phyloP scores from a whole-genome alignment of 2,329 filamentous ascomycete species.

The Dactylellina parvicollis region DNA sequence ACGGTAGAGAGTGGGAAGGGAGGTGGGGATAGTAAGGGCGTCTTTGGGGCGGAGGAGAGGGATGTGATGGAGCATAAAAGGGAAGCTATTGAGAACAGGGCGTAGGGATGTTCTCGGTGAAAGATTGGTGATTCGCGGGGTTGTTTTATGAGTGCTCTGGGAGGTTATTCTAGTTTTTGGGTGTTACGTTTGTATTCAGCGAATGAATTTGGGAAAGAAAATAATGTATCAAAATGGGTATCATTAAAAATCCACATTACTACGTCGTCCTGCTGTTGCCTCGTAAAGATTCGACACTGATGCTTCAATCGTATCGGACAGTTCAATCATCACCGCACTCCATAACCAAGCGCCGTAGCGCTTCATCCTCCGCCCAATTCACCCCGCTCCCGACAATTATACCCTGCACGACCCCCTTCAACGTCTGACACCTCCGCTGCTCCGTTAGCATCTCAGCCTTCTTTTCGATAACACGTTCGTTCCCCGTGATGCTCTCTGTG shows the following conservation, averaged over 20 bases:
- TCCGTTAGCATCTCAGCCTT: slow-evolving; percentile 71
- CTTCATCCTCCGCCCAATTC: slow-evolving; percentile 78
- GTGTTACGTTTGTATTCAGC: not conserved
- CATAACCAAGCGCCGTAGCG: slow-evolving; percentile 75
- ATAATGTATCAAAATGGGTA: slow-evolving; percentile 4
- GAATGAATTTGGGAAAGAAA: not conserved
- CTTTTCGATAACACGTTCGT: slow-evolving; percentile 59
- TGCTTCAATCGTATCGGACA: not conserved
- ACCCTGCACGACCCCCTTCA: slow-evolving; percentile 82
- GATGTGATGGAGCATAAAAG: slow-evolving; percentile 47
- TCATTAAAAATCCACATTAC: not conserved
- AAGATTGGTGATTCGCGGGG: not conserved
- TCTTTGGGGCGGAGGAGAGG: slow-evolving; percentile 26
- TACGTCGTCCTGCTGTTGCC: not conserved
- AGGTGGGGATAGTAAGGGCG: not conserved
- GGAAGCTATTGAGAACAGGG: slow-evolving; percentile 10
- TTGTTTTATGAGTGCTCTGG: not conserved
- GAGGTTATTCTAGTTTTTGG: not conserved
- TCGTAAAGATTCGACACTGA: not conserved
- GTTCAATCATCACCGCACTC: slow-evolving; percentile 61
- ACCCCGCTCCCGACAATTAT: slow-evolving; percentile 83
- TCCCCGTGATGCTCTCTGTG: slow-evolving; percentile 39
- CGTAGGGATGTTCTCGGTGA: too few relatives aligned
- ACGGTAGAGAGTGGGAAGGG: not conserved
- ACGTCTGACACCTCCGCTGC: slow-evolving; percentile 74